phyloP scores from a whole-genome alignment of 2,329 filamentous ascomycete genomes.

The Pyrenophora teres region DNA sequence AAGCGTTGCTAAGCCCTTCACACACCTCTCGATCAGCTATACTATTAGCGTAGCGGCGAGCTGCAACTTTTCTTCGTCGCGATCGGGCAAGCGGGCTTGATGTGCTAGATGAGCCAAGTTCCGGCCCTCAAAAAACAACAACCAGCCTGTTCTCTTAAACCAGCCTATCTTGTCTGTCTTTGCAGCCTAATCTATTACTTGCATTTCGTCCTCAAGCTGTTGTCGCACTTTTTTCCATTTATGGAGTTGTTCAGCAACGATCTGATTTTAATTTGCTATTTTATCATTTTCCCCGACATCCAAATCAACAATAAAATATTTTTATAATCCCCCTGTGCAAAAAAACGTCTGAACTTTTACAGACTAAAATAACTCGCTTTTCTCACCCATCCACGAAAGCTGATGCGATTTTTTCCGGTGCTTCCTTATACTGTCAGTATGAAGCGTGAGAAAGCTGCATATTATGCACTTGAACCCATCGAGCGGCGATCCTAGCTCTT shows the following conservation, averaged over 20 bases:
- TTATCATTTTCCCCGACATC: background rate
- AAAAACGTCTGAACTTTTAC: background rate
- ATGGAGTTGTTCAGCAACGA: too few relatives aligned
- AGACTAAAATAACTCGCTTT: background rate
- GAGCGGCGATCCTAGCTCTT: background rate
- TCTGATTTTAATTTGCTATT: too few relatives aligned
- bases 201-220: background rate
- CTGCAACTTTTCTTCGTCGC: background rate
- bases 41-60: background rate
- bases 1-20: slow-evolving; percentile 7
- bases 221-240: too few relatives aligned
- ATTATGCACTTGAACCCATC: background rate
- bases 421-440: background rate
- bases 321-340: background rate
- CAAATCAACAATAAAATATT: background rate
- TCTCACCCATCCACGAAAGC: background rate
- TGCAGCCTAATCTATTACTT: slow-evolving; percentile 7
- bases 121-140: background rate
- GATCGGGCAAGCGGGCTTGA: background rate
- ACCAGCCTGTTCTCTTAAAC: too few relatives aligned
- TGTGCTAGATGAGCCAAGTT: slow-evolving; percentile 2
- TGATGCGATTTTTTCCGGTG: background rate
- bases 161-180: slow-evolving; percentile 11
- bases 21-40: slow-evolving; percentile 2
- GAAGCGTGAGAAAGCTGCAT: background rate